Conservation (phyloP, 768 basidiomycete genomes). For the Termitomyces sp. region DNA sequence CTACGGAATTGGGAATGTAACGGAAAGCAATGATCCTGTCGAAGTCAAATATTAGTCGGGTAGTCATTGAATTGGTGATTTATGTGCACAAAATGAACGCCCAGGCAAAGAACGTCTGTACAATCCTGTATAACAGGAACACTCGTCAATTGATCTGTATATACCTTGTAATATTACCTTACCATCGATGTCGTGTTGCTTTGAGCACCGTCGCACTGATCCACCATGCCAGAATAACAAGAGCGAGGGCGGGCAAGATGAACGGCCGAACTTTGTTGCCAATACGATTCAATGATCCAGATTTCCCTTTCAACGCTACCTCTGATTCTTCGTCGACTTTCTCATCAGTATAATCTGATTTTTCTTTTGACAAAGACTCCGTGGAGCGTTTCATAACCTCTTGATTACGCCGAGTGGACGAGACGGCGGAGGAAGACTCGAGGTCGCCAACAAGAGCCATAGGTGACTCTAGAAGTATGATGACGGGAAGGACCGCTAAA, state of each 20-base stretch:
- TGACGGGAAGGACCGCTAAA: background rate
- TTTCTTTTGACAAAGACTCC: slow-evolving; percentile 18
- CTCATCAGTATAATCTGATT: slow-evolving; percentile 11
- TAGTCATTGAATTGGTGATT: background rate
- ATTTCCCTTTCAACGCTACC: slow-evolving; percentile 3
- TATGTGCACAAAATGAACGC: slow-evolving; percentile 61
- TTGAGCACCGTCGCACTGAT: slow-evolving; percentile 64
- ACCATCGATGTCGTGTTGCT: slow-evolving; percentile 75
- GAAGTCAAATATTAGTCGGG: background rate
- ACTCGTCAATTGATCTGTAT: slow-evolving; percentile 6
- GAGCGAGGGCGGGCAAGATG: slow-evolving; percentile 45
- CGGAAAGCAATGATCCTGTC: slow-evolving; percentile 73
- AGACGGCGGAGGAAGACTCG: slow-evolving; percentile 7
- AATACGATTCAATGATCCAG: background rate
- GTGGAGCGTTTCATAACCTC: slow-evolving; percentile 16
- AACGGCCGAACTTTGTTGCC: slow-evolving; percentile 29
- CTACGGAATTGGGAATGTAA: slow-evolving; percentile 68
- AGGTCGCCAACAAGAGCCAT: slow-evolving; percentile 7
- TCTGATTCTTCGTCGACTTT: slow-evolving; percentile 5
- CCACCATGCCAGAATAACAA: slow-evolving; percentile 81
- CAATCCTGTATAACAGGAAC: slow-evolving; percentile 44
- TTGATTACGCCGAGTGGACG: slow-evolving; percentile 6
- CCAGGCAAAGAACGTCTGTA: slow-evolving; percentile 81
- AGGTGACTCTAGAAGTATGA: background rate
- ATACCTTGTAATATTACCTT: slow-evolving; percentile 15